Evolutionary conservation across 1,284 basidiomycete species (phyloP).

Genomic region (Ceratobasidium papillatum): DNA sequence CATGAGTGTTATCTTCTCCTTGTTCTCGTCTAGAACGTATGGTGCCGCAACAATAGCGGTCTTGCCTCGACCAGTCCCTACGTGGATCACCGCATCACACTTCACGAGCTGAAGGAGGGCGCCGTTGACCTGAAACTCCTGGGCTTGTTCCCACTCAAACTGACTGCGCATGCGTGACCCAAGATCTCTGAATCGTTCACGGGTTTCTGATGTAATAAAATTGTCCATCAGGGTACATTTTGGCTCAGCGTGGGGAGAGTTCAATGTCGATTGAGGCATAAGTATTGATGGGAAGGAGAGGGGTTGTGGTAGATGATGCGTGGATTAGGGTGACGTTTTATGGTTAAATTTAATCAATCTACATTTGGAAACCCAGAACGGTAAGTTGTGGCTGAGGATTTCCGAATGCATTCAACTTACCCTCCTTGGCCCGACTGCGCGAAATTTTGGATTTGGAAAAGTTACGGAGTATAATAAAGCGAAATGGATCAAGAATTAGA

Average conservation of each 20-base stretch:
- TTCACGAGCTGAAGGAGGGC: slow-evolving; percentile 48
- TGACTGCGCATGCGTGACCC: slow-evolving; percentile 1
- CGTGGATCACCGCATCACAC: slow-evolving; percentile 52
- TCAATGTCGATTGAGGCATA: background rate
- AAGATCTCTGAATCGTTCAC: slow-evolving; percentile 2
- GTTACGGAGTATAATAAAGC: background rate
- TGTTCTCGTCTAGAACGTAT: slow-evolving; percentile 47
- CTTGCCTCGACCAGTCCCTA: slow-evolving; percentile 53
- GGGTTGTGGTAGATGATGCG: background rate
- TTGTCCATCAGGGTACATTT: background rate
- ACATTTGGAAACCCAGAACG: background rate
- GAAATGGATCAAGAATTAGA: background rate
- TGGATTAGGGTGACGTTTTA: background rate
- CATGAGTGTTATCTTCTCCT: slow-evolving; percentile 51
- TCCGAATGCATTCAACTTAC: background rate
- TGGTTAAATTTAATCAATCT: background rate
- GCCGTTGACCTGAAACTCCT: slow-evolving; percentile 47
- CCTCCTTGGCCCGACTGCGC: background rate
- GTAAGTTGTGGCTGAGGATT: background rate
- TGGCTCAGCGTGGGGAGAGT: background rate
- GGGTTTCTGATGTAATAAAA: background rate
- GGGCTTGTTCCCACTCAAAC: slow-evolving; percentile 41
- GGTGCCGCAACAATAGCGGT: slow-evolving; percentile 52
- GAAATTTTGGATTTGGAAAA: background rate
- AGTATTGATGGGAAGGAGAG: background rate